A percentile compares a stretch with the other conserved stretches of the same genome.
Conservation (phyloP, 1,284 basidiomycete genomes). For the Malassezia furfur region DNA sequence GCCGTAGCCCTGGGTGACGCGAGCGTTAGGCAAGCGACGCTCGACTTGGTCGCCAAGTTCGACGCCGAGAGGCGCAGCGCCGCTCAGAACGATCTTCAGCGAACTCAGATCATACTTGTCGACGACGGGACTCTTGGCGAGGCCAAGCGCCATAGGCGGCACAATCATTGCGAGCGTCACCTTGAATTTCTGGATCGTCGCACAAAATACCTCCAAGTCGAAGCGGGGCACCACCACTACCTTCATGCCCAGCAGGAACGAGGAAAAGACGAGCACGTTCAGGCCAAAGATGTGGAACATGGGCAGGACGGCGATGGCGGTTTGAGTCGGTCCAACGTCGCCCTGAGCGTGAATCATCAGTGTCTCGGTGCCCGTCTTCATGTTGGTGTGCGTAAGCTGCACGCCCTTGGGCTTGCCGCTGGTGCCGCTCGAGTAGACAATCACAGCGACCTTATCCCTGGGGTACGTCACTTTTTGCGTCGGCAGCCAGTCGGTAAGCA, state of each 20-base stretch:
- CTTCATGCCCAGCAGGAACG: constrained; percentile 56
- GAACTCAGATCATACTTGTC: constrained; percentile 62
- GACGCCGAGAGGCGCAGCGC: constrained; percentile 69
- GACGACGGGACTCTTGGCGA: constrained; percentile 66
- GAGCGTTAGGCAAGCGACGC: constrained; percentile 50
- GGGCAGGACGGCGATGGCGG: constrained; percentile 32
- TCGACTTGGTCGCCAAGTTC: constrained; percentile 58
- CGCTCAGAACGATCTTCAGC: constrained; percentile 59
- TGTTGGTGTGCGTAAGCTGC: constrained; percentile 38
- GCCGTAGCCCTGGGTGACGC: constrained; percentile 56
- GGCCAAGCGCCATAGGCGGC: constrained; percentile 69
- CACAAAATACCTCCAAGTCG: constrained; percentile 63
- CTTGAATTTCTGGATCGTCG: constrained; percentile 59
- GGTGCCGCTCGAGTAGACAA: constrained; percentile 42
- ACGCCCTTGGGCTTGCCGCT: constrained; percentile 45
- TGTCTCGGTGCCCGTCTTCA: constrained; percentile 27
- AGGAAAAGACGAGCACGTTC: constrained; percentile 58
- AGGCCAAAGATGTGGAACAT: constrained; percentile 49
- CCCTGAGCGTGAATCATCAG: constrained; percentile 18
- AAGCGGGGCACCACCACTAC: constrained; percentile 65
- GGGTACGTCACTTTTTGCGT: constrained; percentile 26
- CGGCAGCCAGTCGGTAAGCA: constrained; percentile 21
- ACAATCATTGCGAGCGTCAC: constrained; percentile 63
- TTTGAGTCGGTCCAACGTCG: constrained; percentile 24
- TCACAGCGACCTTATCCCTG: constrained; percentile 25